phyloP scores from a whole-genome alignment of 805 yeast species.

The Suhomyces vadensis region DNA sequence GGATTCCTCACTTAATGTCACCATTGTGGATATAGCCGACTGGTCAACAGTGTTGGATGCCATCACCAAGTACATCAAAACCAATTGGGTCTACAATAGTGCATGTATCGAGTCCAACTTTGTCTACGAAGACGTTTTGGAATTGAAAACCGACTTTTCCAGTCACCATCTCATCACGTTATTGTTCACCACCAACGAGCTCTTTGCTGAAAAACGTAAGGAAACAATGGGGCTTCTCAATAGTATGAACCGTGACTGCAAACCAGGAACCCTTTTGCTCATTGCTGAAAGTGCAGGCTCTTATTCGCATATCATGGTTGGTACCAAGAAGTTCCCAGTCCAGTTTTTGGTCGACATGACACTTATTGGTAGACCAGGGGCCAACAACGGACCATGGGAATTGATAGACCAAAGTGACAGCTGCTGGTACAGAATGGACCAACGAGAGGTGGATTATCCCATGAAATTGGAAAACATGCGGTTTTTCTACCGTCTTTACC shows the following conservation, averaged over 20 bases:
- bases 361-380: constrained; percentile 51
- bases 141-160: constrained; percentile 11
- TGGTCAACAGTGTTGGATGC: constrained; percentile 60
- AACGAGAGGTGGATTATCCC: constrained; percentile 52
- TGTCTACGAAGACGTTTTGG: constrained; percentile 32
- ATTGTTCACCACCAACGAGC: constrained; percentile 84
- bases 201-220: constrained; percentile 67
- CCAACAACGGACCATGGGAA: constrained; percentile 60
- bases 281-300: constrained; percentile 90
- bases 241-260: constrained; percentile 50
- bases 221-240: constrained; percentile 62
- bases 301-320: constrained; percentile 76
- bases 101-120: constrained; percentile 31
- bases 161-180: constrained; percentile 55
- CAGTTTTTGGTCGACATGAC: constrained; percentile 77
- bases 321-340: constrained; percentile 76
- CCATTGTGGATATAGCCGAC: constrained; percentile 74
- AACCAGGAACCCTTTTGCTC: constrained; percentile 57
- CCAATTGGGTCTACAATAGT: constrained; percentile 52
- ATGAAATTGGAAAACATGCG: constrained; percentile 85
- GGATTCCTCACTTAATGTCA: constrained; percentile 42
- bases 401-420: constrained; percentile 67
- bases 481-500: constrained; percentile 74
- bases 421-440: constrained; percentile 71
- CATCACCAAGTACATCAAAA: constrained; percentile 44